These are phyloP conservation scores for Pulicaria dysenterica DNA, from an alignment of 129 eudicot genomes.

Conservation along the genomic window DNA sequence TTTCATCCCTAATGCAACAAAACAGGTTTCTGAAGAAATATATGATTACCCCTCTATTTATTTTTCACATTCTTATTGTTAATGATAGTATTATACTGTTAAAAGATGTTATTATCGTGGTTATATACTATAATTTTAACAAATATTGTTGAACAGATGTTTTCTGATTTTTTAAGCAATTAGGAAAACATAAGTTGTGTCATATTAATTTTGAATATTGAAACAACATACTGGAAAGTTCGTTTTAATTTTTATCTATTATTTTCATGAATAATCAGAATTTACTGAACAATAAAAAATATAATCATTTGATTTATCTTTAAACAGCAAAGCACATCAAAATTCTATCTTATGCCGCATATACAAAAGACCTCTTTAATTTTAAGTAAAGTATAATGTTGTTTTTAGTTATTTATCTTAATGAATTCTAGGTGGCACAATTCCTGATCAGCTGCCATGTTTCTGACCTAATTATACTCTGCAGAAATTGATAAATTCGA, in stretches of 20 bases:
- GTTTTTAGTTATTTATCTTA: slow-evolving; percentile 17
- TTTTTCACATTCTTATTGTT: background rate
- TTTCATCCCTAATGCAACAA: background rate
- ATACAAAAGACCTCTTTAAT: background rate
- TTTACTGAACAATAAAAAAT: background rate
- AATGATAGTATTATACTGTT: background rate
- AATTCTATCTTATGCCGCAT: background rate
- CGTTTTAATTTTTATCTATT: background rate
- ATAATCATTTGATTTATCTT: background rate
- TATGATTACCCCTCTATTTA: background rate
- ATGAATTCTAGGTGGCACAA: background rate
- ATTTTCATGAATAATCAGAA: background rate
- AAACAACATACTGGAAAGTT: background rate
- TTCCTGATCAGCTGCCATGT: slow-evolving; percentile 25
- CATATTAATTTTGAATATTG: background rate
- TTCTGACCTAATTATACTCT: slow-evolving; percentile 41
- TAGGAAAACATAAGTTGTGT: background rate
- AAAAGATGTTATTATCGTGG: background rate
- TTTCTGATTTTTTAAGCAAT: background rate
- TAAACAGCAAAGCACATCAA: background rate
- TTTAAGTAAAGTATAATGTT: slow-evolving; percentile 1
- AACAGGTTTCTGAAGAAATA: background rate
- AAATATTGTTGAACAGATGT: background rate
- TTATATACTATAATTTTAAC: background rate
- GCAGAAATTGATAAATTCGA: slow-evolving; percentile 77